Percentiles rank a stretch among this genome's conserved stretches.
Conservation (phyloP, 176 grass and related monocot genomes). For the Phyllostachys edulis region DNA sequence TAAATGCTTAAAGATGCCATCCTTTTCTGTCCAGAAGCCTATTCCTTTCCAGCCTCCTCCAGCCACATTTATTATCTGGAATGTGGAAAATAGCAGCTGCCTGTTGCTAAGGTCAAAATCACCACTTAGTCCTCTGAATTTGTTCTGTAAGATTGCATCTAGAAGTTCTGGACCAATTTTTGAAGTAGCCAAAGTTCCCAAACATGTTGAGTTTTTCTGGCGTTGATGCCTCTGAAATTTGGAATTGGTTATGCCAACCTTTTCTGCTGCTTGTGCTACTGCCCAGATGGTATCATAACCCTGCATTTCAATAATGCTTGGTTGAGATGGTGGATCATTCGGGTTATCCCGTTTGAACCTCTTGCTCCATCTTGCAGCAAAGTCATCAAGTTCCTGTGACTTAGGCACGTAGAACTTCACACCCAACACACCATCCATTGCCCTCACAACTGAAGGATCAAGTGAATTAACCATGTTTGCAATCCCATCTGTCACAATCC, state of each 20-base stretch:
- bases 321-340: neutral
- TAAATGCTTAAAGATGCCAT: conserved; percentile 25
- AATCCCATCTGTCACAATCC: conserved; percentile 55
- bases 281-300: conserved; percentile 38
- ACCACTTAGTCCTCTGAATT: conserved; percentile 36
- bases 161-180: conserved; percentile 33
- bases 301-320: conserved; percentile 36
- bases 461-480: conserved; percentile 36
- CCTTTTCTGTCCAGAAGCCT: conserved; percentile 50
- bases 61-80: conserved; percentile 67
- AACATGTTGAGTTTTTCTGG: conserved; percentile 5
- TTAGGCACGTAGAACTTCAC: conserved; percentile 19
- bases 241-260: neutral
- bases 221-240: neutral
- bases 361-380: conserved; percentile 35
- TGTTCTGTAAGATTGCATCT: conserved; percentile 25
- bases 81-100: conserved; percentile 33
- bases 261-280: conserved; percentile 21
- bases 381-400: conserved; percentile 17
- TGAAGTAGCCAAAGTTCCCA: conserved; percentile 31
- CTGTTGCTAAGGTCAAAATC: conserved; percentile 39
- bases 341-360: conserved; percentile 34
- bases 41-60: conserved; percentile 7
- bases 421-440: conserved; percentile 42
- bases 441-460: neutral